Evolutionary conservation across 2,329 filamentous ascomycete genomes (phyloP).

Genomic region (Exserohilum turcica): DNA sequence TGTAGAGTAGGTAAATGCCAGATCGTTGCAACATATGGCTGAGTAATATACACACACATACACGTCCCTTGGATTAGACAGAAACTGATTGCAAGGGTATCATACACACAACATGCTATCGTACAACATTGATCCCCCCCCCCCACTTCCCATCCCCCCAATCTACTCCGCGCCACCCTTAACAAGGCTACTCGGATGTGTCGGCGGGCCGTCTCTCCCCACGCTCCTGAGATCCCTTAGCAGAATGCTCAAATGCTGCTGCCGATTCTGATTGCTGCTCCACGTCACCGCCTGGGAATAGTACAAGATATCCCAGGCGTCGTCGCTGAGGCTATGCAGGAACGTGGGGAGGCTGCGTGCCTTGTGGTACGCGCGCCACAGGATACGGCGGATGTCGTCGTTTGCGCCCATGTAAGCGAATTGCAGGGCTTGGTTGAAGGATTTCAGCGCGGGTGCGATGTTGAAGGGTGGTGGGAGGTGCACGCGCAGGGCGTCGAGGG

Average conservation of each 20-base stretch:
- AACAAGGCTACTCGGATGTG: conserved; percentile 33
- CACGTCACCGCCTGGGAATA: conserved; percentile 47
- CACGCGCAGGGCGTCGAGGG: conserved; percentile 34
- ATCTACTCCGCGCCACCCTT: conserved; percentile 11
- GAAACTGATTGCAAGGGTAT: conserved; percentile 5
- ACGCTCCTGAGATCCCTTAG: conserved; percentile 38
- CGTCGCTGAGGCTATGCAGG: conserved; percentile 38
- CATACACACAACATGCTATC: conserved; percentile 6
- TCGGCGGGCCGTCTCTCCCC: conserved; percentile 44
- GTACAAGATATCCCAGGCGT: conserved; percentile 48
- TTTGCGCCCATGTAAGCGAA: conserved; percentile 45
- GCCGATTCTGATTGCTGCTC: conserved; percentile 41
- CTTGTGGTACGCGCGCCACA: conserved; percentile 45
- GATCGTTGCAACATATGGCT: too few species aligned
- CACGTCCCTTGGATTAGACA: too few species aligned
- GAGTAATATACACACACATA: too few species aligned
- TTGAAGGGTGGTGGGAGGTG: conserved; percentile 39
- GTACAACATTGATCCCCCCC: neutral
- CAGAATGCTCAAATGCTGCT: conserved; percentile 36
- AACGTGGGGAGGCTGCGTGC: conserved; percentile 42
- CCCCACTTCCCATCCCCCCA: too few species aligned
- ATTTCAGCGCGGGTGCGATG: conserved; percentile 37
- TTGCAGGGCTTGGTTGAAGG: conserved; percentile 45
- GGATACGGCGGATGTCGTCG: conserved; percentile 41
- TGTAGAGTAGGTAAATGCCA: too few species aligned